A percentile compares a stretch with the other conserved stretches of the same genome.
Conservation (phyloP, 2,329 filamentous ascomycete species). For the Colletotrichum echinochloae region DNA sequence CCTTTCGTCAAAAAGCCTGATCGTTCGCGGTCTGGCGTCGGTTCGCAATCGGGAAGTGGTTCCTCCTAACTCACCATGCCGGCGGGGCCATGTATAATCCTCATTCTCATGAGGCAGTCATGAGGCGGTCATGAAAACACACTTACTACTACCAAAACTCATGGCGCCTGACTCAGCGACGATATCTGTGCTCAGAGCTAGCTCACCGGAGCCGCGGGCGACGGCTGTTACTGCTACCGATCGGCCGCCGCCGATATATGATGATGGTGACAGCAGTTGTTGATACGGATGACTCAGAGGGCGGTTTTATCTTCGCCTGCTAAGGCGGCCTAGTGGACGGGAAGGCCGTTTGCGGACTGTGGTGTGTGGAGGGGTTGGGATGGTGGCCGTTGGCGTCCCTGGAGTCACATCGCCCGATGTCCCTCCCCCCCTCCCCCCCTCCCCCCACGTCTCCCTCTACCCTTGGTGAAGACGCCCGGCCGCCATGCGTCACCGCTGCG, state of each 20-base stretch:
- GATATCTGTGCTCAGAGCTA: background rate
- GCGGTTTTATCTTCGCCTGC: background rate
- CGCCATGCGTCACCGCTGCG: background rate
- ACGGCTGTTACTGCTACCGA: background rate
- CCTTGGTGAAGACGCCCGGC: background rate
- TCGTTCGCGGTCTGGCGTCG: background rate
- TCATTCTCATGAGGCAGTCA: background rate
- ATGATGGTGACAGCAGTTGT: background rate
- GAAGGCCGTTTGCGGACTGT: background rate
- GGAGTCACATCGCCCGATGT: background rate
- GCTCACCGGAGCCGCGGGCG: background rate
- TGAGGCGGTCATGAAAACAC: background rate
- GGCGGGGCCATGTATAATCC: background rate
- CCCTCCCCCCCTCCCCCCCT: no score
- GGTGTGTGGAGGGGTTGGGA: background rate
- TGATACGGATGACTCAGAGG: background rate
- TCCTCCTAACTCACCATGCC: no score
- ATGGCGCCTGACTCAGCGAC: background rate
- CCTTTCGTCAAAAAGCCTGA: background rate
- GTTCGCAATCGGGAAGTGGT: background rate
- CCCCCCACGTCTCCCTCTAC: background rate
- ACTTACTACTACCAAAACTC: background rate
- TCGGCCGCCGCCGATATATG: background rate
- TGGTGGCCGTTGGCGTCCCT: background rate
- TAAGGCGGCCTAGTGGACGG: background rate